Evolutionary conservation across 257 asterid species (phyloP).

Genomic region (Nicotiana benthamiana): DNA sequence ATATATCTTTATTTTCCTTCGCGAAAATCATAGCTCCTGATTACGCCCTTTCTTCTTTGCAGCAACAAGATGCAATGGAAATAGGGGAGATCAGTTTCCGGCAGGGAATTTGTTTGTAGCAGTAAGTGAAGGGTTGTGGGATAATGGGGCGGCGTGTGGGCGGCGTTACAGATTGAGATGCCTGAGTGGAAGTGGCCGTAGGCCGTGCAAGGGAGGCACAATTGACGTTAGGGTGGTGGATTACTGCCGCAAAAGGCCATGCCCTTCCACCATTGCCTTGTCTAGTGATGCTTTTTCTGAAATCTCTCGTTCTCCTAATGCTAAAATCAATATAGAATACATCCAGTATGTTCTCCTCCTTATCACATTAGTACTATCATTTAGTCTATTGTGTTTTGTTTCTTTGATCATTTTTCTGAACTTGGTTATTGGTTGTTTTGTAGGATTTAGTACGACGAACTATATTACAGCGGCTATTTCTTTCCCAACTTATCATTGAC

Average conservation of each 20-base stretch:
- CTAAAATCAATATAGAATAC: slow-evolving; percentile 34
- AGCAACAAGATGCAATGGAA: slow-evolving; percentile 66
- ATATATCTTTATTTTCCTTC: no score
- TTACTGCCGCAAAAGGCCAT: slow-evolving; percentile 45
- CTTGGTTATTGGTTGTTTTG: not conserved
- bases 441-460: not conserved
- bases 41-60: not conserved
- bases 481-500: not conserved
- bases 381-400: not conserved
- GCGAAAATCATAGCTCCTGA: no score
- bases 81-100: slow-evolving; percentile 62
- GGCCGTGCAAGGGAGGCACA: slow-evolving; percentile 43
- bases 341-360: not conserved
- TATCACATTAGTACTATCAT: not conserved
- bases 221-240: slow-evolving; percentile 65
- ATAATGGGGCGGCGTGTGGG: slow-evolving; percentile 77
- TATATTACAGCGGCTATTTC: not conserved
- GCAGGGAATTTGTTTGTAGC: slow-evolving; percentile 59
- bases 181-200: slow-evolving; percentile 31
- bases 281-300: slow-evolving; percentile 35
- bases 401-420: not conserved
- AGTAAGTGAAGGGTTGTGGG: slow-evolving; percentile 70
- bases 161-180: slow-evolving; percentile 53
- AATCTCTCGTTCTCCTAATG: slow-evolving; percentile 16
- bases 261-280: slow-evolving; percentile 44